phyloP scores from a whole-genome alignment of 148 eudicot species.

The Salicornia ramosissima region DNA sequence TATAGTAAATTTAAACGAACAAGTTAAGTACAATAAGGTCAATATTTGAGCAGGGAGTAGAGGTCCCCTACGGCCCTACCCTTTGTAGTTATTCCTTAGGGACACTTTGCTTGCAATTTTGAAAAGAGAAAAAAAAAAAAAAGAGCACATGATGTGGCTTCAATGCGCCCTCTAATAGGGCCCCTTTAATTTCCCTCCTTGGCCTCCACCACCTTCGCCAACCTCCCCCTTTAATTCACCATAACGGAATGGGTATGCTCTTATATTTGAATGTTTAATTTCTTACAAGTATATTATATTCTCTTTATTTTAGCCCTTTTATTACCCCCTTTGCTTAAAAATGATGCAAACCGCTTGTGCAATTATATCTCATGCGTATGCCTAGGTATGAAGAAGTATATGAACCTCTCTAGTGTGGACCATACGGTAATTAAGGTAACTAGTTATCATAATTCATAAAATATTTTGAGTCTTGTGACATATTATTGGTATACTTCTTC shows the following conservation, averaged over 20 bases:
- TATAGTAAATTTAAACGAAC: no score
- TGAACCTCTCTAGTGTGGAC: no score
- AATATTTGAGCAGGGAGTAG: neutral
- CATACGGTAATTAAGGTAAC: no score
- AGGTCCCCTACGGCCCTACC: no score
- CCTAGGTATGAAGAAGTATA: no score
- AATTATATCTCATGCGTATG: neutral
- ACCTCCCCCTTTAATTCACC: constrained; percentile 18
- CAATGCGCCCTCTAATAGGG: constrained; percentile 31
- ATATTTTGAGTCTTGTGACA: no score
- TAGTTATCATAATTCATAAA: no score
- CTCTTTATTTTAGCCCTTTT: neutral
- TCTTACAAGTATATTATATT: neutral
- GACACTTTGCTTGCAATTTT: constrained; percentile 31
- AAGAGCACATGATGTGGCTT: constrained; percentile 36
- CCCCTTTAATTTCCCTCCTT: neutral
- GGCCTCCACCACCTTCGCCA: constrained; percentile 2
- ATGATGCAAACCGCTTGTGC: neutral
- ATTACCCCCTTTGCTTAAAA: neutral
- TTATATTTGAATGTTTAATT: neutral
- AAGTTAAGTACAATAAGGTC: no score
- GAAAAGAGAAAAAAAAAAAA: no score
- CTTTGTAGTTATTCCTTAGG: constrained; percentile 20
- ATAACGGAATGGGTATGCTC: constrained; percentile 21
- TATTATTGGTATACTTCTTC: no score